These are phyloP conservation scores for Phytopythium helicoides DNA, from an alignment of 352 stramenopile species.

Conservation along the genomic window DNA sequence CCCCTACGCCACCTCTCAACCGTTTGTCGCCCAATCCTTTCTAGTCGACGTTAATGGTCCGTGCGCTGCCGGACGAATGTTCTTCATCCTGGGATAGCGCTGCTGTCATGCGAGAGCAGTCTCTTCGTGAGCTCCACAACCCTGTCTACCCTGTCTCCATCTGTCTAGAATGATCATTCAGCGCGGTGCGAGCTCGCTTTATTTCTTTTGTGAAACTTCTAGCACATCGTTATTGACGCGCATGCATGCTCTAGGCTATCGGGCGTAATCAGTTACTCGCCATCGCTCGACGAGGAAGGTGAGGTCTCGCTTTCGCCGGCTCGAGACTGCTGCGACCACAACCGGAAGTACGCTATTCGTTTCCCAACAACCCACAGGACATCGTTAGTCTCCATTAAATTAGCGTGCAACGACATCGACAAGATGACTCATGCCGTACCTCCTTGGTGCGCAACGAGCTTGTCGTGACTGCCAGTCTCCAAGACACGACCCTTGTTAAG, in stretches of 20 bases:
- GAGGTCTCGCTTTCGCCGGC: slow-evolving; percentile 11
- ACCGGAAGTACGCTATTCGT: slow-evolving; percentile 26
- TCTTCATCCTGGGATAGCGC: slow-evolving; percentile 35
- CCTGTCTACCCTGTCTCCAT: slow-evolving; percentile 47
- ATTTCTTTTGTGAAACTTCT: no score
- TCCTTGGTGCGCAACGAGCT: slow-evolving; percentile 37
- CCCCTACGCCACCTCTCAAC: slow-evolving; percentile 29
- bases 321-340: slow-evolving; percentile 42
- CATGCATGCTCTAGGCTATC: background rate
- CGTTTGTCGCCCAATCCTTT: slow-evolving; percentile 28
- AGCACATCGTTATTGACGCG: no score
- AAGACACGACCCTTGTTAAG: slow-evolving; percentile 51
- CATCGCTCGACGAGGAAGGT: slow-evolving; percentile 1
- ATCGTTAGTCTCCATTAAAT: background rate
- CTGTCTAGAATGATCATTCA: slow-evolving; percentile 21
- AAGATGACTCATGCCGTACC: no score
- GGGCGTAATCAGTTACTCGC: no score
- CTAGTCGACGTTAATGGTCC: slow-evolving; percentile 22
- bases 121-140: slow-evolving; percentile 41
- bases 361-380: background rate
- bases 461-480: slow-evolving; percentile 43
- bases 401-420: slow-evolving; percentile 2
- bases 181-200: no score
- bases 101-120: slow-evolving; percentile 33
- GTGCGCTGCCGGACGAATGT: slow-evolving; percentile 9